Evolutionary conservation across 2,329 filamentous ascomycete genomes (phyloP), one percentile per base, ranked within the genome.

Genomic region (Calonectria leucothoes): DNA sequence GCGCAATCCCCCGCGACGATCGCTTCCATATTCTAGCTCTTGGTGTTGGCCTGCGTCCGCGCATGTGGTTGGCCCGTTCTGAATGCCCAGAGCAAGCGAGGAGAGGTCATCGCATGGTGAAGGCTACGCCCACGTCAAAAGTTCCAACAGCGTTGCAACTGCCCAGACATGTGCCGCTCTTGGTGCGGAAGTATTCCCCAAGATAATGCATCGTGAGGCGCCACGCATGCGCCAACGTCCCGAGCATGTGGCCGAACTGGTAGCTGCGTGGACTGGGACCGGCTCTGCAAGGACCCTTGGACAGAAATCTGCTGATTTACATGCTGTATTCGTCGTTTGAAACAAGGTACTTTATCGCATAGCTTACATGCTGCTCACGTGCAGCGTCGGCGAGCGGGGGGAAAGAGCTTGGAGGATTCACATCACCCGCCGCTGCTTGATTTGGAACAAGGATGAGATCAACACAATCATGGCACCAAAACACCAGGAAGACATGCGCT

Each of bases 191-290:
- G 55, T 39, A n/a, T 42, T 14, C 39, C 65, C 63, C 72, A 70
- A 71, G 78, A 80, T 80, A 79, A 74, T 49, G 66, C 64, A 49
- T 39, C 65, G 69, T 75, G 57, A 76, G 78, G 69, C 33, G n/a
- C 69, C 59, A 68, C 42, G 52, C 68, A 74, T 71, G 63, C 42
- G 71, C 73, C 73, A 76, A 76, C 71, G 57, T 51, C 35, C 69
- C 57, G 65, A 70, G 35, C 48, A 65, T 72, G 69, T 52, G 61
- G 31, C 70, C 59, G 42, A 70, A 57, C 31, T 33, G 37, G 52
- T 57, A 65, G 59, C 70, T 66, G 69, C 69, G 64, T 77, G 66
- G 74, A 33, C 23, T 3, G 20, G 39, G 42, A 4, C 42, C 23
- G 11, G 63, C 59, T n/a, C 23, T 27, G 35, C 61, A 52, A 49